A percentile compares a stretch with the other conserved stretches of the same genome.
Conservation (phyloP, 1,139 yeast species). For the Blastobotrys arbuscula region DNA sequence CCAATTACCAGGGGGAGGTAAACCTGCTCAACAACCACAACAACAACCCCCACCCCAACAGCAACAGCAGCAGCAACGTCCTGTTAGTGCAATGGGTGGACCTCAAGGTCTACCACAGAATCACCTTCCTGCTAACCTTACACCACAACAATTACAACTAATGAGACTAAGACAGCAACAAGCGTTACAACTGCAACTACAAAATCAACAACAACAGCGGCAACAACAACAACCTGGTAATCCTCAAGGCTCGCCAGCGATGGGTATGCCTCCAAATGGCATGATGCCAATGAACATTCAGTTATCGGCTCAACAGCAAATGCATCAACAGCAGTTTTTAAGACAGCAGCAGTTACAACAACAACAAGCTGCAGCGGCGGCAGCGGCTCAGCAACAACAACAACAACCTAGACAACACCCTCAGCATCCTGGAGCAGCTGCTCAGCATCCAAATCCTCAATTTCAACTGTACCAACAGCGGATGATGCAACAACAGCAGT, state of each 20-base stretch:
- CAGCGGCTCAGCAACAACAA: constrained; percentile 5
- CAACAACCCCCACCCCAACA: constrained; percentile 16
- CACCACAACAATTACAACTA: constrained; percentile 13
- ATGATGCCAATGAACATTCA: constrained; percentile 22
- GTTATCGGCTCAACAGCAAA: constrained; percentile 33
- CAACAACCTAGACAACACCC: constrained; percentile 11
- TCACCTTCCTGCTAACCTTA: constrained; percentile 1
- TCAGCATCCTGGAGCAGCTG: constrained; percentile 6
- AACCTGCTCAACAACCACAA: constrained; percentile 17
- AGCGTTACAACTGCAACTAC: neutral
- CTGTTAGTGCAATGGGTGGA: constrained; percentile 3
- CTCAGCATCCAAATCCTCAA: constrained; percentile 6
- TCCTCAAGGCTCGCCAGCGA: neutral
- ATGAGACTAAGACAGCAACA: constrained; percentile 10
- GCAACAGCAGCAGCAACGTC: constrained; percentile 13
- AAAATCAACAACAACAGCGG: constrained; percentile 9
- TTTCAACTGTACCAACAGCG: constrained; percentile 2
- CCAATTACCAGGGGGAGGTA: constrained; percentile 21
- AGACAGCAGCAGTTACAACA: constrained; percentile 12
- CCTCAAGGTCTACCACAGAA: neutral
- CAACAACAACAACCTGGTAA: neutral
- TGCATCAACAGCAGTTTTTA: constrained; percentile 11
- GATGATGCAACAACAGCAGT: neutral
- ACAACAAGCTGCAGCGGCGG: constrained; percentile 4
- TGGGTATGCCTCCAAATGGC: neutral